phyloP scores from a whole-genome alignment of 192 early-diverging fungal genomes.

The Mortierella antarctica region DNA sequence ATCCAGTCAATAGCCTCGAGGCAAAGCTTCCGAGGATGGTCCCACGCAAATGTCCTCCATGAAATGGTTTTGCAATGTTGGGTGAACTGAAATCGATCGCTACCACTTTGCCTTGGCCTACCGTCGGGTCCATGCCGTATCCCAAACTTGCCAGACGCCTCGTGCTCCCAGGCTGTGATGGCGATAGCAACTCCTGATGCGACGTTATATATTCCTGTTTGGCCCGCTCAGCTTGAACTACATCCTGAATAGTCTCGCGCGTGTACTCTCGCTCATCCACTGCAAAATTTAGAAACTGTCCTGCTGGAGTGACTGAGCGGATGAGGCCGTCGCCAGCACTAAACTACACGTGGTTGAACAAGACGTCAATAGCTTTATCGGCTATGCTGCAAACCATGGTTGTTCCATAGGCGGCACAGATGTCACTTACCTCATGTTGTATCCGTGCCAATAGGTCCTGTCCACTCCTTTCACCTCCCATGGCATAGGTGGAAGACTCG shows the following conservation, averaged over 20 bases:
- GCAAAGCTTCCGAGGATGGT: constrained; percentile 97
- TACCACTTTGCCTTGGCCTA: constrained; percentile 71
- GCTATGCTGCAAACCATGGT: background rate
- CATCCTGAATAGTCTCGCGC: constrained; percentile 61
- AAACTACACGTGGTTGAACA: constrained; percentile 6
- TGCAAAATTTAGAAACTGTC: constrained; percentile 77
- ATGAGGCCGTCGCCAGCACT: constrained; percentile 41
- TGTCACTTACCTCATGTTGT: constrained; percentile 15
- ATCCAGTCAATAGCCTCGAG: constrained; percentile 76
- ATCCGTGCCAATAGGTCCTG: constrained; percentile 5
- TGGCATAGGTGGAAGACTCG: too few relatives aligned
- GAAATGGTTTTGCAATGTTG: constrained; percentile 98
- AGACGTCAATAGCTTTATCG: too few relatives aligned
- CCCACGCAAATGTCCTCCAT: constrained; percentile 94
- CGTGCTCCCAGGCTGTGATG: background rate
- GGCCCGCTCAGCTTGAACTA: constrained; percentile 52
- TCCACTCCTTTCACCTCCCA: too few relatives aligned
- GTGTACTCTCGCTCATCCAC: constrained; percentile 64
- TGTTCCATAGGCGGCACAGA: background rate
- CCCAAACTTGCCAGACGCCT: constrained; percentile 15
- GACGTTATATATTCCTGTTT: constrained; percentile 5
- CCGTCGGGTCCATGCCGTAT: constrained; percentile 67
- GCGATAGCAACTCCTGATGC: background rate
- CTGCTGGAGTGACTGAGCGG: constrained; percentile 58
- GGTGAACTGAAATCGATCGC: constrained; percentile 94